phyloP scores from a whole-genome alignment of 148 eudicot genomes.

The Heliamphora exappendiculata region DNA sequence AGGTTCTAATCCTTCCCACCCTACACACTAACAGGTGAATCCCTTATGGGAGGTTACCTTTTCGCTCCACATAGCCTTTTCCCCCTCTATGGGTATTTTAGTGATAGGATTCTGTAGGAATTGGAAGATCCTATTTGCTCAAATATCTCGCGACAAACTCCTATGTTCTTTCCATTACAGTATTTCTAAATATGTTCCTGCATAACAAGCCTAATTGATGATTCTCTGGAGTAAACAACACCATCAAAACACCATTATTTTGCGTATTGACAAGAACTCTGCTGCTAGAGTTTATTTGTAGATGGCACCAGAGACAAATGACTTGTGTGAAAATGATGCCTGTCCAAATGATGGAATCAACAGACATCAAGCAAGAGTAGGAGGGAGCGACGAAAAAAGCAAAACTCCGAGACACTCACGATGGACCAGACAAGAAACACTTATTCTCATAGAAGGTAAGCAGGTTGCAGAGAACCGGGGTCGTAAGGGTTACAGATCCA shows the following conservation, averaged over 20 bases:
- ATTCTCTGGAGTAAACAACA: neutral
- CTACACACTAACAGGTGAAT: neutral
- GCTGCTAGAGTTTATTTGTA: too few species aligned
- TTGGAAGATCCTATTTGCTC: too few species aligned
- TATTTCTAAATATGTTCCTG: too few species aligned
- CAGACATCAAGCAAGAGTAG: slow-evolving; percentile 13
- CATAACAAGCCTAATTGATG: neutral
- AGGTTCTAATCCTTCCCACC: neutral
- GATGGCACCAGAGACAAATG: slow-evolving; percentile 20
- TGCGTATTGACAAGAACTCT: neutral
- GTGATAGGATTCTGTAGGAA: too few species aligned
- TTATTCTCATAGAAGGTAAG: slow-evolving; percentile 57
- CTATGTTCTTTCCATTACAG: too few species aligned
- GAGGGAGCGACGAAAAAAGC: slow-evolving; percentile 13
- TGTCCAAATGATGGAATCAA: slow-evolving; percentile 11
- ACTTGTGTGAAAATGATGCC: slow-evolving; percentile 7
- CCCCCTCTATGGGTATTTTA: too few species aligned
- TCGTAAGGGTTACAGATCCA: slow-evolving; percentile 28
- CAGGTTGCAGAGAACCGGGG: slow-evolving; percentile 50
- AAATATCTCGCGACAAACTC: too few species aligned
- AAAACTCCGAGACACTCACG: slow-evolving; percentile 52
- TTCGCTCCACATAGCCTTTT: too few species aligned
- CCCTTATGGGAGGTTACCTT: neutral
- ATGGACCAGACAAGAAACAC: slow-evolving; percentile 62
- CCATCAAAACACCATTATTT: neutral